phyloP scores from a whole-genome alignment of 495 filamentous ascomycete species.

The Aspergillus avenaceus region DNA sequence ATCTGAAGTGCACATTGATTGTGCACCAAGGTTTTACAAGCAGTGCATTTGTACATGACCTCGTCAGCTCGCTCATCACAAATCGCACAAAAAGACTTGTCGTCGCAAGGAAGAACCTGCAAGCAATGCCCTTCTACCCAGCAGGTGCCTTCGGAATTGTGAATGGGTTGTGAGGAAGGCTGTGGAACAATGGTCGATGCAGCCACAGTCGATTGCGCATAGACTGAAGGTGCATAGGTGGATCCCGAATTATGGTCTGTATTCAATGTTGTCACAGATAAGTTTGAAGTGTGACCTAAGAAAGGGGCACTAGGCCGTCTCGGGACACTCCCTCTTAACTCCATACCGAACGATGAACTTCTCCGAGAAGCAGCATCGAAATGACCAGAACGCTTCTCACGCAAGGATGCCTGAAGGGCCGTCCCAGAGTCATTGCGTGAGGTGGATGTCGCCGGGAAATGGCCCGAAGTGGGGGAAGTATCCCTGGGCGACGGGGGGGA shows the following conservation, averaged over 20 bases:
- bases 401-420: conserved; percentile 74
- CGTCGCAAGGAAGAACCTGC: conserved; percentile 65
- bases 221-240: conserved; percentile 90
- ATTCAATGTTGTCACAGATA: conserved; percentile 79
- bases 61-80: conserved; percentile 90
- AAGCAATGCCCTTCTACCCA: conserved; percentile 97
- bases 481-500: conserved; percentile 76
- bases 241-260: conserved; percentile 70
- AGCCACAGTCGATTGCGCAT: conserved; percentile 93
- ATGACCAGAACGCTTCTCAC: conserved; percentile 93
- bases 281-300: conserved; percentile 71
- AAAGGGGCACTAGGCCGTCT: conserved; percentile 84
- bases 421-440: conserved; percentile 91
- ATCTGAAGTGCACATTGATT: conserved; percentile 76
- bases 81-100: conserved; percentile 68
- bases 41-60: conserved; percentile 78
- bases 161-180: conserved; percentile 76
- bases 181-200: conserved; percentile 98
- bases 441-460: conserved; percentile 71
- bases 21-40: conserved; percentile 75
- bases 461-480: conserved; percentile 73
- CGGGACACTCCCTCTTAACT: conserved; percentile 56
- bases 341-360: conserved; percentile 86
- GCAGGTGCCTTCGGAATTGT: conserved; percentile 77
- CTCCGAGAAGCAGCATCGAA: conserved; percentile 80